Base-by-base conservation (phyloP, 805 yeast genomes). In the Ogataea nonfermentans region DNA sequence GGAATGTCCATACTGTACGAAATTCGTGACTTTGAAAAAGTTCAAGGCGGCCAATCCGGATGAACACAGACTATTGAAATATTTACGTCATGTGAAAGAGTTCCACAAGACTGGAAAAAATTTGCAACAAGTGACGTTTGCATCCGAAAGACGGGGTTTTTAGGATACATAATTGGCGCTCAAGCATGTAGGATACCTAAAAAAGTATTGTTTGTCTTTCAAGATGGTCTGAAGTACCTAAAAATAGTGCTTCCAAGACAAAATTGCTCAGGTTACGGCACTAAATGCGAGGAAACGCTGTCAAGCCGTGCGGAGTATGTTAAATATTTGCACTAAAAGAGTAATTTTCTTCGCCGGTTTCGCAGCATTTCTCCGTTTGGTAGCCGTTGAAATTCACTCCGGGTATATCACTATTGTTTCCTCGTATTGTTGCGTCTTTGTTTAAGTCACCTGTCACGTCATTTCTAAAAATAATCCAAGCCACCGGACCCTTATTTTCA, bases 61-160 rank as follows among this genome's bases (percentile, higher is more conserved):
- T 24, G 53, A 46, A 20, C 56, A 55, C 29, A 43, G 62, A 9
- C 38, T 57, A 10, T 42, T 59, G 13, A 56, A 52, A 29, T 60
- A 59, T 39, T 34, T 57, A 37, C 38, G 63, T 24, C 65, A 60
- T 40, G 60, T 52, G 13, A 53, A 53, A 28, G 59, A 56, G 29
- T 40, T 41, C 19, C 63, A 59, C 46, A 57, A 57, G 31, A 44
- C 53, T 4, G 57, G 58, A 4, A 55, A 51, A 29, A 52, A 55
- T 32, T 43, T 53, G 33, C 48, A 49, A 36, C 46, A 46, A 11
- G 36, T 37, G 30, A 25, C 35, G 22, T 43, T 38, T 35, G 31
- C 35, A 5, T 43, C 39, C 19, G 42, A 39, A 9, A 27, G 19
- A 17, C 34, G 7, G 4, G 15, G 28, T 14, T 19, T 4, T 10